A percentile compares a stretch with the other conserved stretches of the same genome.
Evolutionary conservation across 2,329 filamentous ascomycete genomes (phyloP).

Genomic region (Acrocalymma vagum): DNA sequence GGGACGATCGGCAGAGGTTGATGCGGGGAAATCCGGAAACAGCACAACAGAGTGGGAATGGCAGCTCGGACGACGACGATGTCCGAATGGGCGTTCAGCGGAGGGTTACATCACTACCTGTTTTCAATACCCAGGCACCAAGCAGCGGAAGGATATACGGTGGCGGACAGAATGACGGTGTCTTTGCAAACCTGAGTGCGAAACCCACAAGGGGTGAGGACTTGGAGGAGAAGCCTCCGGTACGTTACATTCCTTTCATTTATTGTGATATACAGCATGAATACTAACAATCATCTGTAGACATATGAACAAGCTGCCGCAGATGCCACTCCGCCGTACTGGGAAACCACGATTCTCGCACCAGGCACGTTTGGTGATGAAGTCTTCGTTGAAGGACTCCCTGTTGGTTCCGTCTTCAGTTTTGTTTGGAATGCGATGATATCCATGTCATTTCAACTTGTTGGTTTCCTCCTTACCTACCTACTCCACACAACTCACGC

Average conservation of each 20-base stretch:
- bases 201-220: slow-evolving; percentile 85
- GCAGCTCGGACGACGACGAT: slow-evolving; percentile 31
- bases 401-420: slow-evolving; percentile 86
- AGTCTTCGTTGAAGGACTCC: slow-evolving; percentile 95
- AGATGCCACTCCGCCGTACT: slow-evolving; percentile 95
- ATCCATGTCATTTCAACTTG: slow-evolving; percentile 94
- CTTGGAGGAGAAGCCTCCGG: slow-evolving; percentile 90
- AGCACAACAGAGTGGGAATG: slow-evolving; percentile 11
- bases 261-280: background rate
- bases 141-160: slow-evolving; percentile 68
- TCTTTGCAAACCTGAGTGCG: slow-evolving; percentile 93
- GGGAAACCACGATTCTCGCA: slow-evolving; percentile 97
- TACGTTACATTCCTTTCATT: slow-evolving; percentile 60
- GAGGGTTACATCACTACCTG: slow-evolving; percentile 63
- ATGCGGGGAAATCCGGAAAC: slow-evolving; percentile 70
- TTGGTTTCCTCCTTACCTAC: slow-evolving; percentile 97
- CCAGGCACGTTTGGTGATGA: slow-evolving; percentile 92
- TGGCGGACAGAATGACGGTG: slow-evolving; percentile 82
- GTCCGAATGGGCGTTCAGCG: slow-evolving; percentile 52
- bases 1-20: slow-evolving; percentile 84
- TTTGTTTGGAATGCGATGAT: slow-evolving; percentile 95
- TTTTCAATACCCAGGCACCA: slow-evolving; percentile 53
- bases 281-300: slow-evolving; percentile 60
- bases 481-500: slow-evolving; percentile 97
- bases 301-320: slow-evolving; percentile 98